Evolutionary conservation across 1,284 basidiomycete species (phyloP).

Genomic region (Anthracocystis panici-leucophaei): DNA sequence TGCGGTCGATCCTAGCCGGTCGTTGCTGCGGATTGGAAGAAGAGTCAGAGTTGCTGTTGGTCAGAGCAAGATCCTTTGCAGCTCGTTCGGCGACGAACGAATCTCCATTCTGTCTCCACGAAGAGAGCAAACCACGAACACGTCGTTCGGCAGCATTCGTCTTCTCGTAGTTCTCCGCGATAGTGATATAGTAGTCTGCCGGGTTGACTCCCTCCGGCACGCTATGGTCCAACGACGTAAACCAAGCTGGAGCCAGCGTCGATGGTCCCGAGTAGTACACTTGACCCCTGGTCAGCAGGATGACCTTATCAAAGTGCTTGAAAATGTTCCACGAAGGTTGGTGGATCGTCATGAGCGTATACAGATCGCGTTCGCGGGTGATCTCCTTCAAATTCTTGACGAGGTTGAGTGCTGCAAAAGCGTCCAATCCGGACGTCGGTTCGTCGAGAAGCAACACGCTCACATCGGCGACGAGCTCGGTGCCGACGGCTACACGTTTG

Average conservation of each 20-base stretch:
- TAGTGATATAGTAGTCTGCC: constrained; percentile 51
- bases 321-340: constrained; percentile 61
- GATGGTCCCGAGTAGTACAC: constrained; percentile 54
- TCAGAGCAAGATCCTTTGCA: neutral
- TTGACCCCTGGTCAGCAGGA: constrained; percentile 51
- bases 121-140: constrained; percentile 35
- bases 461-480: constrained; percentile 50
- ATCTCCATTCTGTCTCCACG: constrained; percentile 38
- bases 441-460: constrained; percentile 57
- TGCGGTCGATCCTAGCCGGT: constrained; percentile 3
- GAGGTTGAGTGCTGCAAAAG: constrained; percentile 48
- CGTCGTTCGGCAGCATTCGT: constrained; percentile 49
- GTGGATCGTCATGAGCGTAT: constrained; percentile 57
- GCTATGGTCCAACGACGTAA: constrained; percentile 24
- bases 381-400: constrained; percentile 53
- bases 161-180: constrained; percentile 54
- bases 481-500: constrained; percentile 51
- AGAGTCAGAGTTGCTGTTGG: neutral
- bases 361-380: constrained; percentile 37
- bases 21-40: neutral
- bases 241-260: constrained; percentile 41
- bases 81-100: constrained; percentile 13
- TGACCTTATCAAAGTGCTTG: constrained; percentile 48
- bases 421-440: constrained; percentile 55
- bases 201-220: constrained; percentile 51